phyloP scores from a whole-genome alignment of 305 asterid genomes.

The Fraxinus greggii region DNA sequence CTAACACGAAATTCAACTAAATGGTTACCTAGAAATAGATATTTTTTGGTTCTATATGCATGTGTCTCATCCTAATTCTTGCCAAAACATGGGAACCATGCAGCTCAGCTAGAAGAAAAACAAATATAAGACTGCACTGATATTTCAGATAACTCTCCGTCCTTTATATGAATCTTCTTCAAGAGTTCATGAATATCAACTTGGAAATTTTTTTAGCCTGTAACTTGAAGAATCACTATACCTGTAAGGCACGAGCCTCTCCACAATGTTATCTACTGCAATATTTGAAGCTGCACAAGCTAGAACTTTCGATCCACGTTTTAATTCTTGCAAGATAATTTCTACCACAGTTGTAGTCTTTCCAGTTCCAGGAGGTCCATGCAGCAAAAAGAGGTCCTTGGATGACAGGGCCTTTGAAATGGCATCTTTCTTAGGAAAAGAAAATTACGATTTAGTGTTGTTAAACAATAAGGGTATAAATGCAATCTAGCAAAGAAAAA shows the following conservation, averaged over 20 bases:
- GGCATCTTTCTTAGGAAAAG: conserved; percentile 71
- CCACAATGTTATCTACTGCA: conserved; percentile 98
- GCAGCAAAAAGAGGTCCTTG: conserved; percentile 90
- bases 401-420: conserved; percentile 84
- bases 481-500: conserved; percentile 20
- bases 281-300: conserved; percentile 99
- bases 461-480: conserved; percentile 4
- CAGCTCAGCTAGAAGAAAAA: conserved; percentile 4
- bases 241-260: conserved; percentile 93
- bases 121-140: conserved; percentile 8
- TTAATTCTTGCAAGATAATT: conserved; percentile 92
- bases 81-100: background rate
- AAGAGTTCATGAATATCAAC: conserved; percentile 9
- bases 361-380: conserved; percentile 99
- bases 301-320: conserved; percentile 87
- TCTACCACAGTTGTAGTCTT: conserved; percentile 96
- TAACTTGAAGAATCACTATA: conserved; percentile 27
- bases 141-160: background rate
- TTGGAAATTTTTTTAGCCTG: conserved; percentile 2
- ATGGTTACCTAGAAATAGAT: background rate
- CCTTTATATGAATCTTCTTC: conserved; percentile 5
- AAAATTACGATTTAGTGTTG: conserved; percentile 34
- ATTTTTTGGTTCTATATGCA: background rate
- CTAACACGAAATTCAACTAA: background rate
- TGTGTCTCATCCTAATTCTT: background rate